A percentile compares a stretch with the other conserved stretches of the same genome.
Evolutionary conservation across 2,329 filamentous ascomycete species (phyloP).

Genomic region (Pyrenophora tritici-repentis): DNA sequence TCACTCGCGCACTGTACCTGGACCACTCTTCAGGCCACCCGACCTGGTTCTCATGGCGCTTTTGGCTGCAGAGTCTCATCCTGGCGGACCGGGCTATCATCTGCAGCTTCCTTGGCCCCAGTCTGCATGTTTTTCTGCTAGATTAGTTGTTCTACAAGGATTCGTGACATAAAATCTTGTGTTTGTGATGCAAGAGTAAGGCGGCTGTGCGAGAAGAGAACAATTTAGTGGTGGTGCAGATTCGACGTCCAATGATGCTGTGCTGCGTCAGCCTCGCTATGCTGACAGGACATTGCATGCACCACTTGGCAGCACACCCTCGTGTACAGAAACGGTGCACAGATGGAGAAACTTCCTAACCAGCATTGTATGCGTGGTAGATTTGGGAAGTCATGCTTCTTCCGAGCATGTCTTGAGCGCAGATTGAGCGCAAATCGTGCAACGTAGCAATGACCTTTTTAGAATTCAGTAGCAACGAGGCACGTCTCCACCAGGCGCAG

Average conservation of each 20-base stretch:
- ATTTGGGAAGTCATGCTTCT: too few species aligned
- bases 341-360: too few species aligned
- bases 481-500: too few species aligned
- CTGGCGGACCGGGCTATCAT: too few species aligned
- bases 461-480: too few species aligned
- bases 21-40: slow-evolving; percentile 1
- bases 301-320: neutral
- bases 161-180: neutral
- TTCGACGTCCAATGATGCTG: slow-evolving; percentile 6
- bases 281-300: slow-evolving; percentile 6
- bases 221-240: slow-evolving; percentile 3
- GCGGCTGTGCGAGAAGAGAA: slow-evolving; percentile 4
- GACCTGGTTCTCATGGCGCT: neutral
- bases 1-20: slow-evolving; percentile 2
- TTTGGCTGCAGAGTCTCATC: neutral
- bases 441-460: too few species aligned
- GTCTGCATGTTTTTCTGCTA: neutral
- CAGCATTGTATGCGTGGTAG: too few species aligned
- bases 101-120: slow-evolving; percentile 7
- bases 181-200: slow-evolving; percentile 3
- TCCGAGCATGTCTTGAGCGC: too few species aligned
- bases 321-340: neutral
- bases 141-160: neutral
- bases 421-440: too few species aligned
- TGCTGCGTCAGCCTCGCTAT: slow-evolving; percentile 7